Base-by-base conservation (phyloP, 306 rosid genomes). In the Arachis hypogaea region DNA sequence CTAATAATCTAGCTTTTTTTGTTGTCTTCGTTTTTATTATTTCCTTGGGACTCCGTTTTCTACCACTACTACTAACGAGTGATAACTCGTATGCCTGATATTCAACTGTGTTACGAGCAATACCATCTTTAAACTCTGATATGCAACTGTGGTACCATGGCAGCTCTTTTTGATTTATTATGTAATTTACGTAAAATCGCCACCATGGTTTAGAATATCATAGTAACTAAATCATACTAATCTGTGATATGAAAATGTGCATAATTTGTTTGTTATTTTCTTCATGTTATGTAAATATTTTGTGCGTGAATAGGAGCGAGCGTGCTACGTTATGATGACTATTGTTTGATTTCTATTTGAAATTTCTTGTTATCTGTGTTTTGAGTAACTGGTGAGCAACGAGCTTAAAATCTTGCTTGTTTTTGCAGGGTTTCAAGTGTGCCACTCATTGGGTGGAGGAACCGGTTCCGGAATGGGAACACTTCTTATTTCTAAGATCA, bases 381-480 rank as follows among this genome's bases (percentile, higher is more conserved):
- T 41, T 1, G 9, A 0, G 40, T 14, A 56, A 14, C 4, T n/a
- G 6, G 9, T 5, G 2, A 51, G n/a, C 28, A 41, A 36, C 62
- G 7, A 36, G 0, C 12, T 46, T 3, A 46, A 10, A 46, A 7
- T 68, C n/a, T 11, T 18, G 7, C 6, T 40, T 9, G 7, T 18
- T 74, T 4, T 55, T 6, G 29, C 83, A 86, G 89, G 89, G 11
- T 86, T 86, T 73, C 90, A 86, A 82, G 90, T 86, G 33, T 86
- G 90, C 59, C 90, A 86, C 74, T 86, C 90, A 0, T 61, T 86
- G 45, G 90, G 90, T 18, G 90, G 88, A 4, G 90, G 90, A 12
- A 86, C 88, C n/a, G 90, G 90, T 5, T 86, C 90, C 8, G 90
- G 90, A 67, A 86, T 83, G 90, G 87, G 90, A 64, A 86, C 90